These are phyloP conservation scores for Globisporangium splendens DNA, from an alignment of 352 stramenopile genomes.

Conservation along the genomic window DNA sequence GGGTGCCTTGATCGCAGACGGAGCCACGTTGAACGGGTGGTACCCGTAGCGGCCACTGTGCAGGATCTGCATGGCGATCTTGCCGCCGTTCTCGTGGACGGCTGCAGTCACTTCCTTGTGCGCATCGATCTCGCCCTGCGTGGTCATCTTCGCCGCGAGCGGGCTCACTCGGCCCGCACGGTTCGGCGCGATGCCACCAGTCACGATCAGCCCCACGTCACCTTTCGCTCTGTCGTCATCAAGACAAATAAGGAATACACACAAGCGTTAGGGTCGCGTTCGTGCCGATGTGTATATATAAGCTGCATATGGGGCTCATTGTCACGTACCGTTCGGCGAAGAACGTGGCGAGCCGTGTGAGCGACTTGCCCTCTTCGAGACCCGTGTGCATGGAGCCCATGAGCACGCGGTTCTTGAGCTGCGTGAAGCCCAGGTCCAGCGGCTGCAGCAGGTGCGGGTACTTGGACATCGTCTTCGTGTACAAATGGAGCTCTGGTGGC, in stretches of 20 bases:
- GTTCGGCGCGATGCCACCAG: slow-evolving; percentile 92
- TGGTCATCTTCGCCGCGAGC: slow-evolving; percentile 93
- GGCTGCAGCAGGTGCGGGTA: slow-evolving; percentile 75
- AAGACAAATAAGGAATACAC: background rate
- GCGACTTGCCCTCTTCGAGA: slow-evolving; percentile 79
- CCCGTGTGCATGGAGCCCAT: slow-evolving; percentile 94
- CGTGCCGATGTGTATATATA: background rate
- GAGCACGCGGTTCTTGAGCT: slow-evolving; percentile 83
- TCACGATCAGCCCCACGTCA: slow-evolving; percentile 95
- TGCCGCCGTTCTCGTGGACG: slow-evolving; percentile 86
- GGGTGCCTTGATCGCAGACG: slow-evolving; percentile 90
- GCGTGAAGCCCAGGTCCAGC: slow-evolving; percentile 77
- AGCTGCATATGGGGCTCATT: background rate
- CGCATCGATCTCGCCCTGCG: slow-evolving; percentile 75
- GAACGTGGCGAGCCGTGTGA: slow-evolving; percentile 90
- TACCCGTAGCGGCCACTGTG: slow-evolving; percentile 96
- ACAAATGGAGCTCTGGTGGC: background rate
- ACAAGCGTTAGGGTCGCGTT: background rate
- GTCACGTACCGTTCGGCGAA: slow-evolving; percentile 85
- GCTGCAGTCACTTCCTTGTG: slow-evolving; percentile 93
- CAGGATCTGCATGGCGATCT: slow-evolving; percentile 92
- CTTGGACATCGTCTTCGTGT: slow-evolving; percentile 43
- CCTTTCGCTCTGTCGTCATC: slow-evolving; percentile 65
- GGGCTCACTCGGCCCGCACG: slow-evolving; percentile 90
- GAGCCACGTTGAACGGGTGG: slow-evolving; percentile 93